Evolutionary conservation across 169 alveolate genomes (phyloP).

Genomic region (Plasmodium vinckei): DNA sequence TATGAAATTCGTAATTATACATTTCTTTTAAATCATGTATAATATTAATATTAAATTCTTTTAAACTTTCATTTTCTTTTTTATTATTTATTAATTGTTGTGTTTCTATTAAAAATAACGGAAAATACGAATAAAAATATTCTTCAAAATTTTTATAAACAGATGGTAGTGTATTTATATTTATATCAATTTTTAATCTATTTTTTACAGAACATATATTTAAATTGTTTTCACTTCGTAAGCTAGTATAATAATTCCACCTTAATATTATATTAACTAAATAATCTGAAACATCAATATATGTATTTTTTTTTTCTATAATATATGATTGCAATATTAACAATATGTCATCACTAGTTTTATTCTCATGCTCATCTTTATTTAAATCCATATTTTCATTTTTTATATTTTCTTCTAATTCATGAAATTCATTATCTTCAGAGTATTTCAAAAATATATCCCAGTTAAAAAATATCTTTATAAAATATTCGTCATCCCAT

Average conservation of each 20-base stretch:
- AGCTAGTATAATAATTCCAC: slow-evolving; percentile 71
- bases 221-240: slow-evolving; percentile 60
- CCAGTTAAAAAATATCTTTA: slow-evolving; percentile 55
- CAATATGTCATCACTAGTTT: slow-evolving; percentile 19
- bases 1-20: slow-evolving; percentile 19
- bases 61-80: slow-evolving; percentile 54
- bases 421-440: slow-evolving; percentile 63
- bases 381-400: slow-evolving; percentile 9
- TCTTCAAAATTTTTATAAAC: slow-evolving; percentile 51
- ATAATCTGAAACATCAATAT: slow-evolving; percentile 51
- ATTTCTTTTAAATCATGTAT: slow-evolving; percentile 26
- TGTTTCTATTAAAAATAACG: slow-evolving; percentile 68
- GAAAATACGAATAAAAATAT: slow-evolving; percentile 59
- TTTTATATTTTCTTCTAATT: slow-evolving; percentile 48
- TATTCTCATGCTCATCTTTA: slow-evolving; percentile 38
- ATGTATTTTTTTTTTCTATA: slow-evolving; percentile 19
- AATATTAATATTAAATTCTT: slow-evolving; percentile 34
- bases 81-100: slow-evolving; percentile 71
- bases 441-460: slow-evolving; percentile 32
- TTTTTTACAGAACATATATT: slow-evolving; percentile 29
- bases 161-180: slow-evolving; percentile 31
- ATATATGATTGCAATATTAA: slow-evolving; percentile 27
- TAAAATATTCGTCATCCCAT: slow-evolving; percentile 60
- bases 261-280: slow-evolving; percentile 54
- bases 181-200: slow-evolving; percentile 65